phyloP scores from a whole-genome alignment of 2,329 filamentous ascomycete species.

The Talaromyces sp. region DNA sequence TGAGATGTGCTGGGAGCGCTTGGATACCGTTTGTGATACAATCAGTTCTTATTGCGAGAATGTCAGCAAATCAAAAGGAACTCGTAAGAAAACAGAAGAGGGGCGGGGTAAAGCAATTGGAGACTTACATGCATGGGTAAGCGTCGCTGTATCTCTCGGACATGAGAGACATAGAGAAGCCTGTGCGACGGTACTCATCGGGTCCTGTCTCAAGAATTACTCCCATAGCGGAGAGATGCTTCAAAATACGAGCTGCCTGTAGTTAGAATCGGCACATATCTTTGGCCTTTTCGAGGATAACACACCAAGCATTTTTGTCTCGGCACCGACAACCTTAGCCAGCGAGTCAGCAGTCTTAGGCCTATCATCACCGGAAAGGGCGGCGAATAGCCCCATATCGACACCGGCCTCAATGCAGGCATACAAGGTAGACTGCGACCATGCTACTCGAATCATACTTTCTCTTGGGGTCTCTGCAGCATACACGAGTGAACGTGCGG shows the following conservation, averaged over 20 bases:
- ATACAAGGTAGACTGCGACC: slow-evolving; percentile 22
- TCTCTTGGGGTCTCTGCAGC: slow-evolving; percentile 34
- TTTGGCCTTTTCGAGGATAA: not conserved
- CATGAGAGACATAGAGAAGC: slow-evolving; percentile 13
- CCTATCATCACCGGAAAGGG: slow-evolving; percentile 9
- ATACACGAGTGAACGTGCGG: slow-evolving; percentile 21
- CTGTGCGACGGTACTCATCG: slow-evolving; percentile 17
- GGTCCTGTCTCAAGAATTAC: slow-evolving; percentile 19
- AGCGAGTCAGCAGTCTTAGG: slow-evolving; percentile 19
- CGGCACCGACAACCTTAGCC: slow-evolving; percentile 11
- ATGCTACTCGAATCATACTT: slow-evolving; percentile 30
- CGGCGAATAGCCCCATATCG: slow-evolving; percentile 17
- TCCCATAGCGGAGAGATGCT: slow-evolving; percentile 21
- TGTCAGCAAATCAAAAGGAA: too few relatives aligned
- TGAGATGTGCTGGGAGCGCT: not conserved
- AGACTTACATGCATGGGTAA: slow-evolving; percentile 20
- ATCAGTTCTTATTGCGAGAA: not conserved
- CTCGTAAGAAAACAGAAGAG: too few relatives aligned
- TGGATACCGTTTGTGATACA: not conserved
- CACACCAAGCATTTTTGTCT: slow-evolving; percentile 16
- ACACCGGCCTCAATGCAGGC: slow-evolving; percentile 21
- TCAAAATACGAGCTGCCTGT: slow-evolving; percentile 16
- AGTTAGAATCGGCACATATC: not conserved
- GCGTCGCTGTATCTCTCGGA: slow-evolving; percentile 19
- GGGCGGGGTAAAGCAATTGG: not conserved